Base-by-base conservation (phyloP, 371 early-diverging fungal species). In the Dichotomocladium elegans region DNA sequence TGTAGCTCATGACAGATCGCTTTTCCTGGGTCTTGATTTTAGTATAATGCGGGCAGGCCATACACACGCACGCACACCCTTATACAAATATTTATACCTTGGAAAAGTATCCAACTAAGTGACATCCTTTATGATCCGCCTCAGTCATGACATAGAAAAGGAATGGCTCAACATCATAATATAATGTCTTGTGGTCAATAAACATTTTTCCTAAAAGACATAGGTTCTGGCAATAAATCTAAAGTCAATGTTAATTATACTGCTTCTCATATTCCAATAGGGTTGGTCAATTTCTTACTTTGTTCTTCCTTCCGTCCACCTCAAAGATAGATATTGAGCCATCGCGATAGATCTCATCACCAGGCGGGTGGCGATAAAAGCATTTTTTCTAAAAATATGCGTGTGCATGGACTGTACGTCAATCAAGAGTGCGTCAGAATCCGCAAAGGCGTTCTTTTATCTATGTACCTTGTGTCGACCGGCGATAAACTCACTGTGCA, bases 151-250 rank as follows among this genome's bases (percentile, higher is more conserved):
- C 80, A 67, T 99, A 99, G 58, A 99, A 99, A 48, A 99, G 65
- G 65, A 99, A 99, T 1, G 99, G 98, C 57, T 99, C 98, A 15
- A 99, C 96, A 61, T 99, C 99, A 64, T 99, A 99, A 66, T 97
- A 99, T 14, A 99, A 81, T 2, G 99, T 99, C 69, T 99, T 99
- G 70, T 98, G 99, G 77, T 99, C 99, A 27, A 99, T 76, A 70
- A 99, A 99, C 81, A 98, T 87, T 71, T 99, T 99, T 22, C 96
- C 92, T 2, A 99, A 70, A 19, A 99, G 80, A 58, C 98, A 97
- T 31, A 99, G 78, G 71, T 99, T 99, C 60, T 95, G 94, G 77
- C 99, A 97, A 68, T 99, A 99, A 26, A 37, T 43, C 57, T 57
- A 31, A 12, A 31, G 8, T 5, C 2, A 14, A 35, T 35, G 17